Evolutionary conservation across 371 early-diverging fungal genomes (phyloP), one percentile per base, ranked within the genome.

Genomic region (Thermomucor indicae-seudaticae): DNA sequence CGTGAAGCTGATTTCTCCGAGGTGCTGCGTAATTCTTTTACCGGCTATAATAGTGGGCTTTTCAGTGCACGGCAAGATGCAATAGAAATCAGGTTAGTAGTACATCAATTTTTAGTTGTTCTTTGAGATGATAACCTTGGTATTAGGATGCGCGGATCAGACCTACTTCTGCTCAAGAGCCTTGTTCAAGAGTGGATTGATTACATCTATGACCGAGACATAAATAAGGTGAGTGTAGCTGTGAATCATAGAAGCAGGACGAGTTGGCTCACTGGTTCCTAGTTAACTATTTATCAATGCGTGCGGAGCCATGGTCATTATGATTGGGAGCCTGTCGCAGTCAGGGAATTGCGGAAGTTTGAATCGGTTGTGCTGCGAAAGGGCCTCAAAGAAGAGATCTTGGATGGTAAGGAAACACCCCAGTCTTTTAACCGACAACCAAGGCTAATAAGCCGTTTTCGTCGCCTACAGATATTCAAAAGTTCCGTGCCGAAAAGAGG

Each of bases 121-220:
- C 37, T 37, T 37, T 5, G 5, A 3, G 16, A 37, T 19, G 11
- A 16, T 37, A 16, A 37, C 11, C 11, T 37, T 3, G n/a, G n/a
- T n/a, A n/a, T n/a, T 28, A 49, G 41, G 4, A 49, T 49, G 50
- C 50, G 39, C 2, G 27, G 41, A n/a, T 30, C 41, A n/a, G 38
- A 49, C 31, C 8, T 49, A 12, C 12, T 17, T 14, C 50, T 49
- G 29, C 38, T 72, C 2, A 53, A 60, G 32, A 6, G 39, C 0
- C 57, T 61, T 30, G 46, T 72, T 19, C 68, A 72, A 55, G 72
- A 67, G 58, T 72, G 72, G 72, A 55, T 67, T 7, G 55, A 67
- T 41, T 24, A 29, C 1, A 53, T 65, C 37, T 58, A 55, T 29
- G 56, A 55, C 27, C 52, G 58, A 53, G 60, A 60, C 41, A 54